Conservation (phyloP, 495 filamentous ascomycete species). For the Staphylotrichum tortipilum region DNA sequence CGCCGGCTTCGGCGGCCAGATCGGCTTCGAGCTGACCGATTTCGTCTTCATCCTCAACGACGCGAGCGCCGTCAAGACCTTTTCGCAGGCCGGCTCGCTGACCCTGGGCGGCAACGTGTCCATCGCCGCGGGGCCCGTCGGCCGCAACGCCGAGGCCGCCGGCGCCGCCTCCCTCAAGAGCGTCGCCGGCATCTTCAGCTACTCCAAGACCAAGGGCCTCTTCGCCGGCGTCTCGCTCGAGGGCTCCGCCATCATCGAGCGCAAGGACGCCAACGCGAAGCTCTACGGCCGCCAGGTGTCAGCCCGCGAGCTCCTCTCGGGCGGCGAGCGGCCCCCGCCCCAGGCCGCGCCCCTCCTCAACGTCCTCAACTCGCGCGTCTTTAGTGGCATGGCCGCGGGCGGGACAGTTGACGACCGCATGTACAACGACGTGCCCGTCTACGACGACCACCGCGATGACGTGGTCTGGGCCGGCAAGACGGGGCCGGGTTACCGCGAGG, state of each 20-base stretch:
- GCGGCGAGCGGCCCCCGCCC: conserved; percentile 67
- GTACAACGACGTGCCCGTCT: conserved; percentile 94
- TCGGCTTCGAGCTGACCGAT: conserved; percentile 94
- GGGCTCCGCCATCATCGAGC: conserved; percentile 81
- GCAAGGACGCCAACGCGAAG: conserved; percentile 93
- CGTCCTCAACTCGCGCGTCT: conserved; percentile 75
- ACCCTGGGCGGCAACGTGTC: conserved; percentile 96
- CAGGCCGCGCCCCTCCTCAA: conserved; percentile 75
- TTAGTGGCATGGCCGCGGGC: conserved; percentile 51
- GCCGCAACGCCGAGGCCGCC: conserved; percentile 91
- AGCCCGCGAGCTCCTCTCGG: conserved; percentile 73
- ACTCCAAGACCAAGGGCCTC: conserved; percentile 93
- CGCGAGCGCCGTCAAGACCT: conserved; percentile 79
- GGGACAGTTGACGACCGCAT: conserved; percentile 50
- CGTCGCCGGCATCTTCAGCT: conserved; percentile 88
- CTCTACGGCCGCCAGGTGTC: conserved; percentile 77
- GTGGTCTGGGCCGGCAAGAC: conserved; percentile 84
- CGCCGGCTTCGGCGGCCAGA: conserved; percentile 91
- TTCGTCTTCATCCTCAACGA: conserved; percentile 99
- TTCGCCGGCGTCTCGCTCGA: conserved; percentile 95
- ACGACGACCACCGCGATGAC: conserved; percentile 79
- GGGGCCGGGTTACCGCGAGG: conserved; percentile 71
- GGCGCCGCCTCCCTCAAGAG: conserved; percentile 86
- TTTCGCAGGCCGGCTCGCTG: conserved; percentile 82
- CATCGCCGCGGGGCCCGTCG: conserved; percentile 87